Conservation (phyloP, 2,329 filamentous ascomycete genomes). For the Blastomyces emzantsi region DNA sequence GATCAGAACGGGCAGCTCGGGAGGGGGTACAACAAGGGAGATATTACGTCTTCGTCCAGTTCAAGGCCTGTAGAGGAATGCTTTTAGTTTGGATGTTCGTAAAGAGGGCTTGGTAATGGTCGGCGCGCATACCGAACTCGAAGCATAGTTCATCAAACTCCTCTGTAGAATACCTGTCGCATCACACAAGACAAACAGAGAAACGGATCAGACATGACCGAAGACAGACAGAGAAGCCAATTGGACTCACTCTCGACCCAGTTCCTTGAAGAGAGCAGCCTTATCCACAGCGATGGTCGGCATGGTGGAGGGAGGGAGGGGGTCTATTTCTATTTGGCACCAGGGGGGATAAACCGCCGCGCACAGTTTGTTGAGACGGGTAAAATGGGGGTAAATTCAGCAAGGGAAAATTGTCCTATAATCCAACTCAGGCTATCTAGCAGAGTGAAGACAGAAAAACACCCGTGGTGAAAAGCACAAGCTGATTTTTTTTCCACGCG, state of each 20-base stretch:
- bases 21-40: conserved; percentile 16
- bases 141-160: conserved; percentile 98
- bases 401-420: not conserved
- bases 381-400: not conserved
- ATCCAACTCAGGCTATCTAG: not conserved
- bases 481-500: not conserved
- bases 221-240: conserved; percentile 18
- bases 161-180: conserved; percentile 68
- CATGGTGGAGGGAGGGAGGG: conserved; percentile 49
- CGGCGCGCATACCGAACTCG: conserved; percentile 62
- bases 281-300: conserved; percentile 97
- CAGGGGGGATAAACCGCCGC: too few relatives aligned
- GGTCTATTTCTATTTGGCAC: not conserved
- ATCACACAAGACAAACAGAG: conserved; percentile 6
- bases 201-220: conserved; percentile 9
- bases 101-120: conserved; percentile 7
- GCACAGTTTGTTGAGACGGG: not conserved
- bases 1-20: conserved; percentile 22
- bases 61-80: conserved; percentile 56
- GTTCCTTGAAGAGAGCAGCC: conserved; percentile 84
- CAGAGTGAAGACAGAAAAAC: not conserved
- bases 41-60: conserved; percentile 73
- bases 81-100: conserved; percentile 16
- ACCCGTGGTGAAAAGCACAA: not conserved
- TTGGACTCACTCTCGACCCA: conserved; percentile 69